Evolutionary conservation across 768 basidiomycete species (phyloP), one percentile per base, ranked within the genome.

Genomic region (Mycena albidolilacea): DNA sequence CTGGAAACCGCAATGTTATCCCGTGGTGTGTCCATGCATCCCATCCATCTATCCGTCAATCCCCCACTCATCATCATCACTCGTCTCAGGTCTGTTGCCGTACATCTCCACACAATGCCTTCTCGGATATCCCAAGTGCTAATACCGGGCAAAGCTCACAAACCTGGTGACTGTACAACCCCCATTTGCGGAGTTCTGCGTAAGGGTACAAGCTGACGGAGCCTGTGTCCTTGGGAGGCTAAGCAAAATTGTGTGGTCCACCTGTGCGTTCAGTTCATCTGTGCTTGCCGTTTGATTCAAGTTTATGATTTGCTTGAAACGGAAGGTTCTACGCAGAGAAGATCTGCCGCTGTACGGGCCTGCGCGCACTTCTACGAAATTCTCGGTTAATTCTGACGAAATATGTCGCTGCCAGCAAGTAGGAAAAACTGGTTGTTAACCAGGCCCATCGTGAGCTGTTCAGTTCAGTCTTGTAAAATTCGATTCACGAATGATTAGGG

Each of bases 171-270:
- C 74, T 12, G 74, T 75, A 46, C 5, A 69, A 61, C 8, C n/a
- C 38, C 14, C 17, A 8, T 30, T 52, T 39, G 6, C 19, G 37
- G 10, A 15, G n/a, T 6, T 30, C 15, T 14, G 30, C 39, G 14
- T 30, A 30, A 3, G 1, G 30, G 30, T 23, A 17, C 14, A 38
- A 30, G 19, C 48, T 69, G 11, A 57, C 6, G 14, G 17, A 50
- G 14, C 17, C 6, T 55, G 12, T 43, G n/a, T 14, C 12, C 1
- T 30, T 50, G 23, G 21, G 19, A 80, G 79, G 79, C 79, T 11
- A 75, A 78, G 38, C 78, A 79, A 71, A 81, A 79, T 1, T 78
- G 78, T 67, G 64, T 79, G 66, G 79, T 72, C 3, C 80, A 81
- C 30, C 75, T 79, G 79, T 80, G 48, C 7, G 74, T 64, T 19